These are phyloP conservation scores for Martensiomyces pterosporus DNA, from an alignment of 192 early-diverging fungal genomes.

Conservation along the genomic window DNA sequence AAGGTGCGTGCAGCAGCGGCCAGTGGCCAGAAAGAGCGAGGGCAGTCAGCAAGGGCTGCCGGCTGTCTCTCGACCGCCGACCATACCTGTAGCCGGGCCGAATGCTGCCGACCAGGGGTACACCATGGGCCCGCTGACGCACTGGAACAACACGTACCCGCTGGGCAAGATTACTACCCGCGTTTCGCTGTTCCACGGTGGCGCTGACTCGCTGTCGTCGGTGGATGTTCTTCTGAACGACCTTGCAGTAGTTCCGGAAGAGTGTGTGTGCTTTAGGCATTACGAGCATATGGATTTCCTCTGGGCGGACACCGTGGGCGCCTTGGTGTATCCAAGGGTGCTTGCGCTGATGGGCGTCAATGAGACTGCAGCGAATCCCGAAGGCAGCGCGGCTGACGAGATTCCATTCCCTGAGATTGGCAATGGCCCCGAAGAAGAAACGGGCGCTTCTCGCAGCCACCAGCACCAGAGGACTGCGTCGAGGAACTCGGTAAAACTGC, in stretches of 20 bases:
- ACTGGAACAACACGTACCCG: conserved; percentile 55
- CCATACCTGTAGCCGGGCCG: conserved; percentile 18
- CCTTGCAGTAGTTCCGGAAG: conserved; percentile 37
- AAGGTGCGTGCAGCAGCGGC: neutral
- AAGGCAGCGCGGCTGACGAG: conserved; percentile 5
- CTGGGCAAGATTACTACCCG: conserved; percentile 69
- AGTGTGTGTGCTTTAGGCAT: conserved; percentile 56
- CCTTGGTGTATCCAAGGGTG: conserved; percentile 41
- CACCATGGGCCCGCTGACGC: conserved; percentile 53
- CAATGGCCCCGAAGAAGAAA: too few relatives aligned
- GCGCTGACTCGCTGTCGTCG: conserved; percentile 78
- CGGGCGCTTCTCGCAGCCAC: too few relatives aligned
- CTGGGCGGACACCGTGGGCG: conserved; percentile 49
- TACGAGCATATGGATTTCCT: conserved; percentile 79
- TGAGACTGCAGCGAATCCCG: conserved; percentile 6
- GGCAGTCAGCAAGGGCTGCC: neutral
- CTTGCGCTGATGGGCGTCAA: conserved; percentile 25
- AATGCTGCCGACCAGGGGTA: conserved; percentile 56
- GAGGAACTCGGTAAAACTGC: too few relatives aligned
- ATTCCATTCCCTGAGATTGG: neutral
- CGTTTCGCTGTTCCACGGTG: conserved; percentile 90
- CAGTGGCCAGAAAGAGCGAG: neutral
- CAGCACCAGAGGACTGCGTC: neutral
- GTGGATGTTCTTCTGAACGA: conserved; percentile 59
- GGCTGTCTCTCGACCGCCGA: conserved; percentile 10